These are phyloP conservation scores for Metrosideros polymorpha DNA, from an alignment of 441 rosid species.

Conservation along the genomic window DNA sequence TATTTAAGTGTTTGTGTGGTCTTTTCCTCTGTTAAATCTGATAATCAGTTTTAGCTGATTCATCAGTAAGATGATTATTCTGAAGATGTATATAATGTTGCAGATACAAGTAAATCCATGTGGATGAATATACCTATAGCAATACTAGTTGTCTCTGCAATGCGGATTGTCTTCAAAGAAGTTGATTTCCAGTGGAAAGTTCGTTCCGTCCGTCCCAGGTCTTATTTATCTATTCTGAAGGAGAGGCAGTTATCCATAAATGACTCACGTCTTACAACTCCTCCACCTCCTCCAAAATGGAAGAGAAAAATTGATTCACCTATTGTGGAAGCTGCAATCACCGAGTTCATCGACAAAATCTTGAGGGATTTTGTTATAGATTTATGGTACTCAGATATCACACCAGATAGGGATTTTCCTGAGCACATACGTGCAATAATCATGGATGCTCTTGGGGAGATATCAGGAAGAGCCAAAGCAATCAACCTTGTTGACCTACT, in stretches of 20 bases:
- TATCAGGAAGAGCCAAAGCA: constrained; percentile 73
- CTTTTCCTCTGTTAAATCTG: background rate
- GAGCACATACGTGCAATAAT: constrained; percentile 75
- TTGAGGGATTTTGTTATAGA: constrained; percentile 79
- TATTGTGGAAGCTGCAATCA: constrained; percentile 69
- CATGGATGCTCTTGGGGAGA: constrained; percentile 90
- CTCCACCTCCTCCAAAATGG: constrained; percentile 55
- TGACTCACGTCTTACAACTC: constrained; percentile 60
- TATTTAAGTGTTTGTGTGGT: background rate
- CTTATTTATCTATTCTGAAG: constrained; percentile 46
- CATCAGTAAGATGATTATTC: background rate
- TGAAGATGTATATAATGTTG: constrained; percentile 2
- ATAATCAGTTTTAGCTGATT: background rate
- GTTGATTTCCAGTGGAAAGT: constrained; percentile 81
- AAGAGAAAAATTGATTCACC: constrained; percentile 86
- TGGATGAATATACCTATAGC: constrained; percentile 93
- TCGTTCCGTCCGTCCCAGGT: constrained; percentile 8
- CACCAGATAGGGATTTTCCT: constrained; percentile 90
- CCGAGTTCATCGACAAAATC: constrained; percentile 66
- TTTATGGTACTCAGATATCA: constrained; percentile 90
- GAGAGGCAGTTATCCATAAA: constrained; percentile 70
- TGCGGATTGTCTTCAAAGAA: constrained; percentile 47
- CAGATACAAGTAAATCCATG: constrained; percentile 96
- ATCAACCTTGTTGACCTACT: constrained; percentile 82
- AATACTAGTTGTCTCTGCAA: constrained; percentile 34